A percentile compares a stretch with the other conserved stretches of the same genome.
Conservation (phyloP, 805 yeast genomes). For the Nakazawaea laoshanensis region DNA sequence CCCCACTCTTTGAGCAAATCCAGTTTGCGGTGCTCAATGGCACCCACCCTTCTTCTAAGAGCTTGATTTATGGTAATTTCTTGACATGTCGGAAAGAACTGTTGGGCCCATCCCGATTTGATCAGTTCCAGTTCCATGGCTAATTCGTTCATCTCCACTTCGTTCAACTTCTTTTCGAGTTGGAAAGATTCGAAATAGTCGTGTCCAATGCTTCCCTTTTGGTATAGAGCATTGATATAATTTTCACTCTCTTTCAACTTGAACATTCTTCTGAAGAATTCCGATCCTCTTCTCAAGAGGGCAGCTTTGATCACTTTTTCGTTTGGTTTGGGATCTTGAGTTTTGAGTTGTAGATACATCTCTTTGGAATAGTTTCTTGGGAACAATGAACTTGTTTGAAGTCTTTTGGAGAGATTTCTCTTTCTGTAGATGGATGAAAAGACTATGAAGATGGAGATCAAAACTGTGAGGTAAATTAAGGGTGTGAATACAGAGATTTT, state of each 20-base stretch:
- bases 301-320: conserved; percentile 72
- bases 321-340: conserved; percentile 52
- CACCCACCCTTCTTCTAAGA: conserved; percentile 59
- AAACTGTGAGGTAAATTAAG: conserved; percentile 60
- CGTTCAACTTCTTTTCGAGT: conserved; percentile 70
- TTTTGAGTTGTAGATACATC: conserved; percentile 51
- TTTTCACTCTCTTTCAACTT: conserved; percentile 75
- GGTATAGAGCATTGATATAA: conserved; percentile 62
- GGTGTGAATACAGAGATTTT: conserved; percentile 63
- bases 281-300: conserved; percentile 67
- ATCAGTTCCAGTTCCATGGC: conserved; percentile 64
- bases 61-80: conserved; percentile 93
- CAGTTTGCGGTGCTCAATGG: conserved; percentile 35
- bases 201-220: conserved; percentile 87
- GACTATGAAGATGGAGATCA: conserved; percentile 55
- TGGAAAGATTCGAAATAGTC: conserved; percentile 75
- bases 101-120: conserved; percentile 75
- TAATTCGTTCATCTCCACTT: conserved; percentile 70
- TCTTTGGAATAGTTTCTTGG: conserved; percentile 58
- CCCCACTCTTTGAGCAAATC: conserved; percentile 25
- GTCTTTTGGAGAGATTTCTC: conserved; percentile 34
- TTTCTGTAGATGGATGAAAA: conserved; percentile 65
- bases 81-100: conserved; percentile 69
- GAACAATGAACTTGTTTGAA: conserved; percentile 66
- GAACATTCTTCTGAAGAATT: conserved; percentile 76